phyloP scores from a whole-genome alignment of 2,329 filamentous ascomycete genomes.

The Capronia americana region DNA sequence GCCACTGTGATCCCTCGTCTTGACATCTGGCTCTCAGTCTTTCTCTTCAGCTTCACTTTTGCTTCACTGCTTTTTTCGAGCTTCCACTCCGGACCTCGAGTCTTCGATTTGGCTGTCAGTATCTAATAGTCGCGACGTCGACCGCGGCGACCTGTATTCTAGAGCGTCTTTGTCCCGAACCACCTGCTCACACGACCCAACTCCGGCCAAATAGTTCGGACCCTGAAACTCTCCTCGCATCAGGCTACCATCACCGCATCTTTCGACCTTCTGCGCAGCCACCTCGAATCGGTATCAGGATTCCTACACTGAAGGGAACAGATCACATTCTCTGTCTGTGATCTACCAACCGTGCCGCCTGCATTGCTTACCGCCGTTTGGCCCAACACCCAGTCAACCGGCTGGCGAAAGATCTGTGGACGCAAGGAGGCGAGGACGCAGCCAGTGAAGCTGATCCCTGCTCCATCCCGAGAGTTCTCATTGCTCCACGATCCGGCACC shows the following conservation, averaged over 20 bases:
- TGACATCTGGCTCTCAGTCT: conserved; percentile 8
- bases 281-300: not conserved
- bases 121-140: no score
- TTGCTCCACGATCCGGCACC: conserved; percentile 40
- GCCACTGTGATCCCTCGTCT: conserved; percentile 1
- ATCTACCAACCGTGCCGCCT: conserved; percentile 13
- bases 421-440: conserved; percentile 36
- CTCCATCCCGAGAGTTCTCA: conserved; percentile 29
- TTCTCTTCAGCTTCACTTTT: conserved; percentile 1
- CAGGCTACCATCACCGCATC: conserved; percentile 22
- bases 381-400: conserved; percentile 27
- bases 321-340: conserved; percentile 9
- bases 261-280: conserved; percentile 11
- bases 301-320: not conserved
- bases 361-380: conserved; percentile 39
- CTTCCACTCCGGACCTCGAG: not conserved
- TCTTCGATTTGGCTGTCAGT: not conserved
- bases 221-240: conserved; percentile 6
- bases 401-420: conserved; percentile 32
- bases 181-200: conserved; percentile 16
- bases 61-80: not conserved
- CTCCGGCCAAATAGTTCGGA: conserved; percentile 1
- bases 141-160: not conserved
- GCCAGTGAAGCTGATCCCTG: conserved; percentile 25
- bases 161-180: not conserved